Evolutionary conservation across 2,329 filamentous ascomycete species (phyloP).

Genomic region (Calonectria hongkongensis): DNA sequence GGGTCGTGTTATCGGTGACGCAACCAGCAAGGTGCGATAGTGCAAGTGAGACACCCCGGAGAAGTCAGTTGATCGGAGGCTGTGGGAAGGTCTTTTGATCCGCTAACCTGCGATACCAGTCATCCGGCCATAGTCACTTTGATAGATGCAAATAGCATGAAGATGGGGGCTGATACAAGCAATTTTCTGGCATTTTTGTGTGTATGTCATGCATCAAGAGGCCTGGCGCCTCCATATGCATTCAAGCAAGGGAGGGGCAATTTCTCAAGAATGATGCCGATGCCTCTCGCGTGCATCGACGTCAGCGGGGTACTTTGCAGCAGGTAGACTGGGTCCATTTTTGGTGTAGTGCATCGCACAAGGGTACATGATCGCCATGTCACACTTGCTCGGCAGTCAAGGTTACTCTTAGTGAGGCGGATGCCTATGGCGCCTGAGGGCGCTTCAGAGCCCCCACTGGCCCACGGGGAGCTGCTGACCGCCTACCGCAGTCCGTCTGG

Average conservation of each 20-base stretch:
- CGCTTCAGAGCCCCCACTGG: constrained; percentile 28
- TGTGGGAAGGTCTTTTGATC: constrained; percentile 37
- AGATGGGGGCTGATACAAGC: background rate
- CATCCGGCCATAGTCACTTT: constrained; percentile 32
- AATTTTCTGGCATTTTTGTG: background rate
- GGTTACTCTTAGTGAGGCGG: constrained; percentile 28
- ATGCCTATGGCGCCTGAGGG: constrained; percentile 49
- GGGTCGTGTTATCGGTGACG: constrained; percentile 38
- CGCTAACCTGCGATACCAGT: constrained; percentile 20
- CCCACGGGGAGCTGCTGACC: constrained; percentile 47
- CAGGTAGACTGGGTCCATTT: background rate
- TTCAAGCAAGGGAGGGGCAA: constrained; percentile 11
- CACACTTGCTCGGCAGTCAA: background rate
- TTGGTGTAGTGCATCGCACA: background rate
- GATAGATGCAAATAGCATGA: background rate
- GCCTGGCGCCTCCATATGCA: background rate
- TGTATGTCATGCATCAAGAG: constrained; percentile 17
- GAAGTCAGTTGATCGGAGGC: constrained; percentile 36
- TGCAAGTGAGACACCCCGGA: constrained; percentile 32
- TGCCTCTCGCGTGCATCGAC: constrained; percentile 39
- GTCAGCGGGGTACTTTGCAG: constrained; percentile 24
- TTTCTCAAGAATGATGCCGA: constrained; percentile 27
- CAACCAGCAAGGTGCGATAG: constrained; percentile 36
- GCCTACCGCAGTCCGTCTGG: constrained; percentile 39
- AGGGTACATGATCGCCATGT: constrained; percentile 26